A percentile compares a stretch with the other conserved stretches of the same genome.
phyloP scores from a whole-genome alignment of 352 stramenopile genomes.

The Globisporangium ultimum region DNA sequence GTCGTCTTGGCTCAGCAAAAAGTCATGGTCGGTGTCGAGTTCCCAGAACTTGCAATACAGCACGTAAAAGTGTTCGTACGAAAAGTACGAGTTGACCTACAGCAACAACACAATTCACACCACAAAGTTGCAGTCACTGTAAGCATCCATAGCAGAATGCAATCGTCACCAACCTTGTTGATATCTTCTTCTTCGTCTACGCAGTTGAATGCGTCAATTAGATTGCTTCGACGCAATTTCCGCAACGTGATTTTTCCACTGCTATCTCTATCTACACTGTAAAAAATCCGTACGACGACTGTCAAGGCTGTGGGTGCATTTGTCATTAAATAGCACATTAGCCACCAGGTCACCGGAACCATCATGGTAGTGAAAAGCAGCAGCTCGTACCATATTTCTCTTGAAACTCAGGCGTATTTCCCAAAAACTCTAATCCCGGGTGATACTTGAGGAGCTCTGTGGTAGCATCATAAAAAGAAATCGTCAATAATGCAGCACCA shows the following conservation, averaged over 20 bases:
- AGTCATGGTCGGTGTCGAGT: slow-evolving; percentile 93
- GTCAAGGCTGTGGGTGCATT: slow-evolving; percentile 84
- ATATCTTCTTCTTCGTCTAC: slow-evolving; percentile 99
- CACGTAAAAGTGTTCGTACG: slow-evolving; percentile 99
- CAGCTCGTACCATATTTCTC: slow-evolving; percentile 94
- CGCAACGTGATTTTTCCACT: slow-evolving; percentile 94
- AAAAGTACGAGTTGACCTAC: slow-evolving; percentile 95
- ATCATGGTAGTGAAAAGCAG: background rate
- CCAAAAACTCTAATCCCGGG: slow-evolving; percentile 95
- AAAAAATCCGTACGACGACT: slow-evolving; percentile 95
- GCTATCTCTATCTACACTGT: slow-evolving; percentile 92
- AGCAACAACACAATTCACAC: background rate
- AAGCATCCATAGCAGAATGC: background rate
- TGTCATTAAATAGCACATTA: background rate
- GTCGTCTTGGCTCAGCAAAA: slow-evolving; percentile 78
- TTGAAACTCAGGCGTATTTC: slow-evolving; percentile 98
- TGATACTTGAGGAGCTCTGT: slow-evolving; percentile 87
- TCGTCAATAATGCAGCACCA: background rate
- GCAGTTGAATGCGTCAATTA: slow-evolving; percentile 94
- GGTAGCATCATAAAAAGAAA: background rate
- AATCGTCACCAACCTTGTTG: slow-evolving; percentile 90
- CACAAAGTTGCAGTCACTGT: background rate
- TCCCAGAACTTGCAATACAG: slow-evolving; percentile 99
- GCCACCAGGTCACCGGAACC: background rate
- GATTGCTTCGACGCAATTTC: slow-evolving; percentile 93